Base-by-base conservation (phyloP, 305 asterid genomes). In the Fraxinus xanthoxyloides region DNA sequence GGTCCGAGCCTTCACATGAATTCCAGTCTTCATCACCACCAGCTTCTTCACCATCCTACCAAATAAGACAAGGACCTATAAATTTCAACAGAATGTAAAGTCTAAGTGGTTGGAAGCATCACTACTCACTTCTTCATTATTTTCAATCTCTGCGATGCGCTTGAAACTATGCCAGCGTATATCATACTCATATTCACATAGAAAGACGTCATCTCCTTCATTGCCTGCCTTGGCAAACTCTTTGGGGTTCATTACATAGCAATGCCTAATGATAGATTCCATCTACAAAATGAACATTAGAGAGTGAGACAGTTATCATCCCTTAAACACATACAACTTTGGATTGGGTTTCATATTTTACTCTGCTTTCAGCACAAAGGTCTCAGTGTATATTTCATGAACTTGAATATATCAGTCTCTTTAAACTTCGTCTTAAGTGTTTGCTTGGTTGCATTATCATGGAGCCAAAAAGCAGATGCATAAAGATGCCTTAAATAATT, bases 131-230 rank as follows among this genome's bases (percentile, higher is more conserved):
- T 90, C 89, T 75, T 87, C 92, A 82, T 35, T 31, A 77, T 85
- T 87, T 75, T 91, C 93, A 51, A 89, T 87, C 84, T 92, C 98
- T 7, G 95, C 93, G 81, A 96, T 90, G 82, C 97, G 97, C 89
- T 94, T 96, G 92, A 94, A 96, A 84, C 91, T 94, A 70, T 89
- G 95, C 97, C 95, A 96, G n/a, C 76, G 88, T 67, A 92, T 80
- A 67, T 94, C 98, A 77, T 96, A 94, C 83, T 96, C 98, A 73
- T 96, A 96, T 85, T 96, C 99, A 85, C 98, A 96, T 19, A 94
- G 82, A 85, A 94, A 94, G 82, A 96, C 95, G 82, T 94, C 99
- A 87, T 96, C 99, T 73, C 99, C 98, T 1, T 84, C 99, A 85
- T 90, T 89, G 86, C 82, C 72, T 51, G 97, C 97, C 82, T 87